phyloP scores from a whole-genome alignment of 75 land plant genomes.

The Pseudotsuga menziesii region DNA sequence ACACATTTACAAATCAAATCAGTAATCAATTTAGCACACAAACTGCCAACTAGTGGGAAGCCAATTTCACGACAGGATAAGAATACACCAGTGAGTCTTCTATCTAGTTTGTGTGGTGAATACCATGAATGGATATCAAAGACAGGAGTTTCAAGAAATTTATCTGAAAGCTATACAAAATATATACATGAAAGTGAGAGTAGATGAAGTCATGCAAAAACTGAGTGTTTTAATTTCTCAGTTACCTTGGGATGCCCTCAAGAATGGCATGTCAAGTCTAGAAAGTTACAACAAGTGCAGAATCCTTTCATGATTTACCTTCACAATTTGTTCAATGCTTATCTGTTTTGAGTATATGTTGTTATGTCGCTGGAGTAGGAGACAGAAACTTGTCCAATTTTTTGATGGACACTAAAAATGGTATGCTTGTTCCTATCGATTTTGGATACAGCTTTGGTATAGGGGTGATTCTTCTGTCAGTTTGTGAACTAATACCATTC shows the following conservation, averaged over 20 bases:
- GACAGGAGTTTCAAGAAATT: conserved; percentile 24
- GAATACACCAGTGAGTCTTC: conserved; percentile 13
- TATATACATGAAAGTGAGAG: conserved; percentile 27
- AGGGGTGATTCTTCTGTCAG: conserved; percentile 42
- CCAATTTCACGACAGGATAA: conserved; percentile 13
- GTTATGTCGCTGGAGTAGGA: conserved; percentile 48
- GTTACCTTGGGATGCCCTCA: conserved; percentile 41
- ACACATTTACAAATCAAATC: too few species aligned
- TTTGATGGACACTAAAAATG: conserved; percentile 34
- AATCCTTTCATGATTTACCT: conserved; percentile 43
- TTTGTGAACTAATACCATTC: conserved; percentile 50
- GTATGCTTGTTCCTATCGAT: conserved; percentile 42
- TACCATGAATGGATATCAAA: conserved; percentile 36
- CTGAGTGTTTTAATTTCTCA: conserved; percentile 20
- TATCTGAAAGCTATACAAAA: conserved; percentile 29
- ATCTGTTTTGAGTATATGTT: conserved; percentile 39
- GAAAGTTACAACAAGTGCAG: conserved; percentile 47
- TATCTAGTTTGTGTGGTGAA: conserved; percentile 15
- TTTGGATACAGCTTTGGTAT: conserved; percentile 61
- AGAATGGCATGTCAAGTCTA: too few species aligned
- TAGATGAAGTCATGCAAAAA: conserved; percentile 22
- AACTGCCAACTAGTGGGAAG: conserved; percentile 8
- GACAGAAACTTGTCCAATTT: conserved; percentile 46
- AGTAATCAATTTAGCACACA: conserved; percentile 15
- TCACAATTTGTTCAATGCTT: conserved; percentile 37